A percentile compares a stretch with the other conserved stretches of the same genome.
Evolutionary conservation across 345 rosid species (phyloP).

Genomic region (Streptanthus diversifolius): DNA sequence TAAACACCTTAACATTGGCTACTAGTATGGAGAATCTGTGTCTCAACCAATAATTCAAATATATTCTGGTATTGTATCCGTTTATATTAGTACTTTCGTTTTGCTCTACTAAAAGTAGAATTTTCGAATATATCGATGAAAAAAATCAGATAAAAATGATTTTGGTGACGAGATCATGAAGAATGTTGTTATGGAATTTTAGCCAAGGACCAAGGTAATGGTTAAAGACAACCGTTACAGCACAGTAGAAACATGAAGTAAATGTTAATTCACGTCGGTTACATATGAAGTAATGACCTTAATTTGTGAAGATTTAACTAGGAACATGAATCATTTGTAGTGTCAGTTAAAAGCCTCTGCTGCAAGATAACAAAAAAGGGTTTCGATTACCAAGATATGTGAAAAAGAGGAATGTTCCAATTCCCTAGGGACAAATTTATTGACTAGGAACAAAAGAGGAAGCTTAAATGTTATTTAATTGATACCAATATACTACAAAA

Average conservation of each 20-base stretch:
- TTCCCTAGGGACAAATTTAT: constrained; percentile 34
- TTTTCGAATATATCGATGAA: not conserved
- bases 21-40: not conserved
- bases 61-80: not conserved
- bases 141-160: not conserved
- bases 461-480: not conserved
- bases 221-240: constrained; percentile 20
- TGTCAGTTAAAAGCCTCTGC: constrained; percentile 32
- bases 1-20: not conserved
- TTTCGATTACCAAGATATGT: constrained; percentile 32
- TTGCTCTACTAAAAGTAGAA: not conserved
- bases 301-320: constrained; percentile 16
- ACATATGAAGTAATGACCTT: constrained; percentile 20
- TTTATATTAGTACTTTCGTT: not conserved
- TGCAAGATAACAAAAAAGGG: constrained; percentile 27
- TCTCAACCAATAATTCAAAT: not conserved
- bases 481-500: not conserved
- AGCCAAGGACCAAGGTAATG: not conserved
- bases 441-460: constrained; percentile 27
- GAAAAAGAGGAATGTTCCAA: constrained; percentile 40
- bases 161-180: not conserved
- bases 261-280: constrained; percentile 16
- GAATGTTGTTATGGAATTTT: not conserved
- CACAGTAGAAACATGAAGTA: constrained; percentile 5
- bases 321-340: constrained; percentile 23